phyloP scores from a whole-genome alignment of 805 yeast genomes.

The Teunomyces pallodes region DNA sequence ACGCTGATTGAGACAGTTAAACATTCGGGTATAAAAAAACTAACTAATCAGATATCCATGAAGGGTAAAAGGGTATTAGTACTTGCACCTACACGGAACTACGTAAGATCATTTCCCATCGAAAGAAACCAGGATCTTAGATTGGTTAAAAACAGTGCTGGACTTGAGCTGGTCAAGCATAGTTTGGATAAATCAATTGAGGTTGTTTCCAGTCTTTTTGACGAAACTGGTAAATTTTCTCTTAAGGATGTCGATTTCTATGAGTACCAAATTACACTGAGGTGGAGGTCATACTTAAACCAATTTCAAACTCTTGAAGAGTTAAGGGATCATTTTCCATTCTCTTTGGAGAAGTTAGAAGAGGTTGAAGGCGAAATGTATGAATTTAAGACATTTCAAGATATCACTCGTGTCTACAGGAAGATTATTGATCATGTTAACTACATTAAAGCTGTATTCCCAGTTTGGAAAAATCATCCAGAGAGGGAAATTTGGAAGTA shows the following conservation, averaged over 20 bases:
- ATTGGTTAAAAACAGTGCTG: conserved; percentile 8
- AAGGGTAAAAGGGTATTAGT: conserved; percentile 12
- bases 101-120: conserved; percentile 2
- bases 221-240: conserved; percentile 16
- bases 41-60: conserved; percentile 6
- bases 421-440: background rate
- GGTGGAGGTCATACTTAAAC: conserved; percentile 8
- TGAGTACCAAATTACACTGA: conserved; percentile 8
- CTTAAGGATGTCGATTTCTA: conserved; percentile 6
- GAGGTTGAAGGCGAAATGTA: background rate
- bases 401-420: conserved; percentile 5
- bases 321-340: conserved; percentile 6
- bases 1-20: conserved; percentile 11
- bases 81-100: conserved; percentile 12
- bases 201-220: conserved; percentile 31
- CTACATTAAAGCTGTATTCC: conserved; percentile 2
- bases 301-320: background rate
- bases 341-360: conserved; percentile 1
- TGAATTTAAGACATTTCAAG: conserved; percentile 4
- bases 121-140: background rate
- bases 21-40: conserved; percentile 6
- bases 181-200: conserved; percentile 6
- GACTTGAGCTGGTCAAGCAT: background rate
- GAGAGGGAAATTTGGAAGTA: conserved; percentile 6
- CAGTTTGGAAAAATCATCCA: conserved; percentile 6